Evolutionary conservation across 768 basidiomycete species (phyloP).

Genomic region (Russula abietina): DNA sequence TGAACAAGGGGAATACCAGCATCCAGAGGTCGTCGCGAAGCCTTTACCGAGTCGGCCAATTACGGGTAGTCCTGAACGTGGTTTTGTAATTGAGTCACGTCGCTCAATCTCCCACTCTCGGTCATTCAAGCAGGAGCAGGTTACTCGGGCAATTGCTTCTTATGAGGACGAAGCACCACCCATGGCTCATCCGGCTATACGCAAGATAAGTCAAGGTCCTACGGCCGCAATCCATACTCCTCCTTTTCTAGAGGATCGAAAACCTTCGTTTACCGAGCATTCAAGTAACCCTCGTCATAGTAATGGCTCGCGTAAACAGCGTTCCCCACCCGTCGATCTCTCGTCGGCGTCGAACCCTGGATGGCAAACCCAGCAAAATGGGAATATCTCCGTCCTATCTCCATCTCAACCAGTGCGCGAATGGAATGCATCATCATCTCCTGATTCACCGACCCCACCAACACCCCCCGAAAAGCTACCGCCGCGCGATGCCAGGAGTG

Average conservation of each 20-base stretch:
- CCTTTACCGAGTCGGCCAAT: background rate
- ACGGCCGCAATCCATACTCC: background rate
- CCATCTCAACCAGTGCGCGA: background rate
- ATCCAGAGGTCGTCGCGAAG: background rate
- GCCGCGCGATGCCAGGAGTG: background rate
- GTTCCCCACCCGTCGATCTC: background rate
- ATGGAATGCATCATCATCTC: background rate
- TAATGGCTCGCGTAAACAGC: background rate
- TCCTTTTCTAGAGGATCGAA: conserved; percentile 1
- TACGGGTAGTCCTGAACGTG: background rate
- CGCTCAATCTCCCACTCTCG: background rate
- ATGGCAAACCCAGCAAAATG: background rate
- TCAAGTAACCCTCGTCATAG: conserved; percentile 4
- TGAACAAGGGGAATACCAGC: conserved; percentile 3
- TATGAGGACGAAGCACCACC: conserved; percentile 20
- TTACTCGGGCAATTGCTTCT: background rate
- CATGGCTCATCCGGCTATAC: conserved; percentile 10
- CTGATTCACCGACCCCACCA: conserved; percentile 1
- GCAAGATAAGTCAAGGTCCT: conserved; percentile 10
- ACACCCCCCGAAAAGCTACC: conserved; percentile 12
- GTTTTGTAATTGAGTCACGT: background rate
- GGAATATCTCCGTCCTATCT: background rate
- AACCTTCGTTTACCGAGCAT: background rate
- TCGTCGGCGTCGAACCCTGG: background rate
- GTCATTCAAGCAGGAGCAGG: conserved; percentile 6